These are phyloP conservation scores for Phialophora expanda DNA, from an alignment of 2,329 filamentous ascomycete species.

Conservation along the genomic window DNA sequence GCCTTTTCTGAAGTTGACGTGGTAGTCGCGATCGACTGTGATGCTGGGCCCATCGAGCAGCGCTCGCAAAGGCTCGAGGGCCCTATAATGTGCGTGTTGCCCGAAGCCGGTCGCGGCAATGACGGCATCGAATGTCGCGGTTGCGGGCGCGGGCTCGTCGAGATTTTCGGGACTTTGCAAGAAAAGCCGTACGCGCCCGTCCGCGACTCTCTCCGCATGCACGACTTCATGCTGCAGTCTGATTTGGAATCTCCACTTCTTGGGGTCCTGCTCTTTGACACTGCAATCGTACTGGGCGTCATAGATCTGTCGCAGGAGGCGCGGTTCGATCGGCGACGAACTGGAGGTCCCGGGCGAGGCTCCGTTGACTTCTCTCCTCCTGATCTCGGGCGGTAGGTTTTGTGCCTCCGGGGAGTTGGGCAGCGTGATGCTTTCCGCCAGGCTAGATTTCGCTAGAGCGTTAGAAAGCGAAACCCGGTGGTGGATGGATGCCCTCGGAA, in stretches of 20 bases:
- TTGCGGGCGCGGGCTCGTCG: background rate
- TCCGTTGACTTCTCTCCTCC: constrained; percentile 14
- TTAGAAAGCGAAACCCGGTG: background rate
- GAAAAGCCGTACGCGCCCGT: constrained; percentile 5
- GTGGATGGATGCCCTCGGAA: background rate
- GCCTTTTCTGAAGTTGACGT: constrained; percentile 29
- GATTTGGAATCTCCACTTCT: constrained; percentile 34
- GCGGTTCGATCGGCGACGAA: background rate
- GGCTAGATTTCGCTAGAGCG: constrained; percentile 14
- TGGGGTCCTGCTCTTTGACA: constrained; percentile 33
- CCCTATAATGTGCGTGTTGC: constrained; percentile 18
- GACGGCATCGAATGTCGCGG: constrained; percentile 32
- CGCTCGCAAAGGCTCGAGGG: constrained; percentile 19
- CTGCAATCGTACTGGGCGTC: constrained; percentile 33
- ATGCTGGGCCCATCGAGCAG: constrained; percentile 25
- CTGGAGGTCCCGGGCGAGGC: background rate
- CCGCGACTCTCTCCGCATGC: constrained; percentile 12
- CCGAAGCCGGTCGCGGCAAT: constrained; percentile 35
- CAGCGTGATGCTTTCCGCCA: constrained; percentile 15
- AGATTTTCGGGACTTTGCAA: constrained; percentile 6
- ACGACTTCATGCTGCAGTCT: constrained; percentile 21
- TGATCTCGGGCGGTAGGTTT: constrained; percentile 24
- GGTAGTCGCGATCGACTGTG: constrained; percentile 29
- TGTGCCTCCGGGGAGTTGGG: constrained; percentile 10
- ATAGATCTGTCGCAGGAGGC: constrained; percentile 29